A percentile compares a stretch with the other conserved stretches of the same genome.
Conservation (phyloP, 164 flowering plant species). For the Magnolia officinalis region DNA sequence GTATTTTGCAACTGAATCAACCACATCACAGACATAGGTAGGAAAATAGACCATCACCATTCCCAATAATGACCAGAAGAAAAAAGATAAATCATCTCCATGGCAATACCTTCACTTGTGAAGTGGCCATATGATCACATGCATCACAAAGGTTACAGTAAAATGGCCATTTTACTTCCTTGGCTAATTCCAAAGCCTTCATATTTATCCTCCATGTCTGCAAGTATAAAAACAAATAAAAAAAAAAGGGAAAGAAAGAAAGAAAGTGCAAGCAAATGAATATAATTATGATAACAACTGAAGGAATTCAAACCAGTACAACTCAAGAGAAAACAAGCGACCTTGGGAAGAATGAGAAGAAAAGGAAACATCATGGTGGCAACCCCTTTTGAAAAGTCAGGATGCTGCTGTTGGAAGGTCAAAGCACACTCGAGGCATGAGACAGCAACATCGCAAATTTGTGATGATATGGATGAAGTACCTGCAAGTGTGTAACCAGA, state of each 20-base stretch:
- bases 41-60: no score
- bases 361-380: slow-evolving; percentile 66
- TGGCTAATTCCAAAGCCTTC: slow-evolving; percentile 57
- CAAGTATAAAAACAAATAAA: background rate
- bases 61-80: no score
- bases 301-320: background rate
- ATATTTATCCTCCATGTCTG: slow-evolving; percentile 66
- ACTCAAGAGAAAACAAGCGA: slow-evolving; percentile 16
- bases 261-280: background rate
- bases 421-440: slow-evolving; percentile 45
- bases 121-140: slow-evolving; percentile 12
- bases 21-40: background rate
- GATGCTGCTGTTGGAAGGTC: slow-evolving; percentile 20
- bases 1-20: background rate
- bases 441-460: slow-evolving; percentile 53
- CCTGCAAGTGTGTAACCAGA: slow-evolving; percentile 25
- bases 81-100: background rate
- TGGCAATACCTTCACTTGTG: slow-evolving; percentile 34
- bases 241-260: background rate
- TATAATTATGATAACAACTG: background rate
- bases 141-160: slow-evolving; percentile 35
- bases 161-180: slow-evolving; percentile 57
- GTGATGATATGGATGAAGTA: slow-evolving; percentile 22
- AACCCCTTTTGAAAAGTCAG: slow-evolving; percentile 32
- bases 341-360: slow-evolving; percentile 70